Evolutionary conservation across 352 stramenopile species (phyloP), one percentile per base, ranked within the genome.

Genomic region (Phytophthora pinifolia): DNA sequence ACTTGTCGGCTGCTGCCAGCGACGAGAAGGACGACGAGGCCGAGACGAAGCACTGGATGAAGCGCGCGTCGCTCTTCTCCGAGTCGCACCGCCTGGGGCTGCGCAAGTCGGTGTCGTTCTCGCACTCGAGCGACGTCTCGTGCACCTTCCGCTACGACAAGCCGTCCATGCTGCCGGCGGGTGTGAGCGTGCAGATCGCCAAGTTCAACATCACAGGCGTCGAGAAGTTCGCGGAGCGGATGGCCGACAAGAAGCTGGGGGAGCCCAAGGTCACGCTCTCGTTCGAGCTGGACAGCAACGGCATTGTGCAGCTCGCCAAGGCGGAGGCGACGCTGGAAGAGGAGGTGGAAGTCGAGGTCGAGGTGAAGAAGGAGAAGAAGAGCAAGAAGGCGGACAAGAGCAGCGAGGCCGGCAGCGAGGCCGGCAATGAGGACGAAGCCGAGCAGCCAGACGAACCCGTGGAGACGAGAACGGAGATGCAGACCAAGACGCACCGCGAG

Each of bases 101-200:
- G 3, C 97, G 96, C 62, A 98, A 98, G 72, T 95, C 88, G 4
- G 94, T 99, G 63, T 92, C 92, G n/a, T 98, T 99, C 64, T 83
- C 89, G 38, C 88, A 98, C 60, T 88, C 95, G 47, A 72, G 80
- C 34, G 92, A 98, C 65, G 70, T 98, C 25, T 78, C 92, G 17
- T 95, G 86, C 58, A 87, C 86, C 31, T 86, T 98, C 42, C 84
- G 90, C 32, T 98, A 98, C 71, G 86, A 97, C 59, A 88, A 97
- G 59, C 72, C 72, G 30, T 89, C 86, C 4, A 72, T 76, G 27
- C 68, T 98, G 18, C 91, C 92, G 17, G 64, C 55, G 6, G 72
- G 75, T 45, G 72, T 75, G 49, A 87, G 62, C 54, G 53, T 77
- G n/a, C 70, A 88, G n/a, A 90, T 98, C 62, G 82, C 76, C 46